Evolutionary conservation across 805 yeast genomes (phyloP), one percentile per base, ranked within the genome.

Genomic region (Sungouiella thailandica): DNA sequence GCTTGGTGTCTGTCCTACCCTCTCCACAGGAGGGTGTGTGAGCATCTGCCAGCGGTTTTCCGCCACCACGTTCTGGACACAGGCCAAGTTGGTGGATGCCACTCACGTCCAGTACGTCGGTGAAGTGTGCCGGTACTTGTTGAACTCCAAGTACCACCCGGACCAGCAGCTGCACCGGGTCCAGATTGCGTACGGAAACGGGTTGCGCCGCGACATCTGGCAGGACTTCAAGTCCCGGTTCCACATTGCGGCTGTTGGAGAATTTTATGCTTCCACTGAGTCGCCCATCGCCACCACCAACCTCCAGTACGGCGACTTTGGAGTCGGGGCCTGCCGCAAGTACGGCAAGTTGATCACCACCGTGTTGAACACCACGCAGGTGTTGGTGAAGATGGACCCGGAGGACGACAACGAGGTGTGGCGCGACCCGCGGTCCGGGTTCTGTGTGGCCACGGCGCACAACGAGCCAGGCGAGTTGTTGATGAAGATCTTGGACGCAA

Each of bases 51-150:
- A 79, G 43, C 85, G 83, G 56, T 89, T 90, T 56, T 83, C 95
- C 1, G 80, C 90, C 5, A 70, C 82, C 3, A 76, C 84, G 4
- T 87, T 85, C 58, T 89, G 97, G 97, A 80, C 88, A 12, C 96
- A 90, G 58, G 89, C 83, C 3, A 78, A 71, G 44, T 52, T 84
- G 23, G 58, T 80, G 10, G 58, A 68, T 2, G 84, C 96, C 3
- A 84, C 95, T 4, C 85, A 84, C 42, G 73, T 87, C 35, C 96
- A 89, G 59, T 89, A 89, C 49, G 97, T 89, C 12, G 97, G 97
- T 12, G 97, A 89, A 58, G 88, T 87, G 20, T 86, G 97, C 57
- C 74, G 97, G 31, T 90, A 88, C 52, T 68, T 89, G 39, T 59
- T 84, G 42, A 78, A 81, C 46, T 63, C 87, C 1, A 75, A 80